A percentile compares a stretch with the other conserved stretches of the same genome.
Conservation (phyloP, 345 rosid genomes). For the Reutealis trisperma region DNA sequence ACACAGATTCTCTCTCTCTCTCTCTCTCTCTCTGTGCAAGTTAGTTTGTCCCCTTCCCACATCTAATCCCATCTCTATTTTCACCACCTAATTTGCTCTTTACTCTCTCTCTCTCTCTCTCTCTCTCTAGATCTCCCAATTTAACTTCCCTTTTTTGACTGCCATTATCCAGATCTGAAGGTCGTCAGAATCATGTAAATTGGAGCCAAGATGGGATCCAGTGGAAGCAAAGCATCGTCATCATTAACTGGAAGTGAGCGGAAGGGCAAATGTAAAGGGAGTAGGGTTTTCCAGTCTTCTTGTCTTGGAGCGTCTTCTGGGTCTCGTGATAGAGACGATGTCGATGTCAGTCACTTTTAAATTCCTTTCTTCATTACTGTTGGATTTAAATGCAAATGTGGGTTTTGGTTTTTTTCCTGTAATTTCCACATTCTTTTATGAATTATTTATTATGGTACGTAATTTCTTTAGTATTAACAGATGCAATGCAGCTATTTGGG, state of each 20-base stretch:
- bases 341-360: slow-evolving; percentile 39
- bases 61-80: slow-evolving; percentile 14
- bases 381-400: background rate
- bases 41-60: slow-evolving; percentile 23
- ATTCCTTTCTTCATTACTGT: background rate
- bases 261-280: slow-evolving; percentile 49
- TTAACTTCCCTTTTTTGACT: background rate
- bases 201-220: slow-evolving; percentile 62
- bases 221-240: slow-evolving; percentile 63
- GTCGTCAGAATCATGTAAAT: background rate
- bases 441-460: too few relatives aligned
- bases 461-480: too few relatives aligned
- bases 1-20: background rate
- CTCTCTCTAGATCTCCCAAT: slow-evolving; percentile 6
- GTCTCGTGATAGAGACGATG: slow-evolving; percentile 42
- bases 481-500: background rate
- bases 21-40: slow-evolving; percentile 17
- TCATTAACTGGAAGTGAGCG: slow-evolving; percentile 25
- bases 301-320: slow-evolving; percentile 69
- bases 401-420: background rate
- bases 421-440: background rate
- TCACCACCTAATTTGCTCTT: background rate
- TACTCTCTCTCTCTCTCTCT: slow-evolving; percentile 1
- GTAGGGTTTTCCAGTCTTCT: slow-evolving; percentile 63
- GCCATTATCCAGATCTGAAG: slow-evolving; percentile 1